A percentile compares a stretch with the other conserved stretches of the same genome.
Evolutionary conservation across 352 stramenopile genomes (phyloP).

Genomic region (Globisporangium rhizosaccharum): DNA sequence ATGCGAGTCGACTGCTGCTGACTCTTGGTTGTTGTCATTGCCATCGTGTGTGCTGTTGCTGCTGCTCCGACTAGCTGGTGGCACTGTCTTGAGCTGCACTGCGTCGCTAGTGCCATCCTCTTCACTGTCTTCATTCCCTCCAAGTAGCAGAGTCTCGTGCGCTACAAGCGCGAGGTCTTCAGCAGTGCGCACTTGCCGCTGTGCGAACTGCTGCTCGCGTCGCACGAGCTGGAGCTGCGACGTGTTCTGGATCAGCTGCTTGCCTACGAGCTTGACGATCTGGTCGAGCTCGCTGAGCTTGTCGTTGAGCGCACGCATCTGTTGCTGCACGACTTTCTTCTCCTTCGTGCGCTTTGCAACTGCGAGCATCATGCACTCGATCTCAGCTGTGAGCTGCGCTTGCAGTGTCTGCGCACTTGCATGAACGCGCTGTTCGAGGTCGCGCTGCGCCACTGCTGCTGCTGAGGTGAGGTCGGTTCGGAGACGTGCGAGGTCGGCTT

Average conservation of each 20-base stretch:
- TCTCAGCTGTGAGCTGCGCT: neutral
- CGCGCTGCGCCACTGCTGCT: constrained; percentile 1
- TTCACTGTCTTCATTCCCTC: too few relatives aligned
- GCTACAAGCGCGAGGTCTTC: constrained; percentile 4
- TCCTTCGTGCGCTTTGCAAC: constrained; percentile 9
- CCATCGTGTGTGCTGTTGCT: neutral
- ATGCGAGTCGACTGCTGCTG: neutral
- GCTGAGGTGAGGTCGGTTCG: too few relatives aligned
- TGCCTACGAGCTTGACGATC: constrained; percentile 52
- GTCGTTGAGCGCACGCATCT: constrained; percentile 21
- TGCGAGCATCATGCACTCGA: neutral
- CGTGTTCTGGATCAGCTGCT: constrained; percentile 66
- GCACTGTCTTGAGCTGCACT: neutral
- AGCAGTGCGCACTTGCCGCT: constrained; percentile 12
- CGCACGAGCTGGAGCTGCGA: constrained; percentile 52
- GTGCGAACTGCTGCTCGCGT: constrained; percentile 25
- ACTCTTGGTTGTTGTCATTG: neutral
- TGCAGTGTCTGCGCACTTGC: neutral
- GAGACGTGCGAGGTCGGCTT: neutral
- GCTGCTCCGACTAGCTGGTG: neutral
- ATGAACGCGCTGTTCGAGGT: constrained; percentile 16
- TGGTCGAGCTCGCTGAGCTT: constrained; percentile 57
- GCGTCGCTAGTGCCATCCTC: too few relatives aligned
- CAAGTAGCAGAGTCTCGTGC: constrained; percentile 3
- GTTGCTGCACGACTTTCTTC: constrained; percentile 15